A percentile compares a stretch with the other conserved stretches of the same genome.
Conservation (phyloP, 305 asterid species). For the Fraxinus paxiana region DNA sequence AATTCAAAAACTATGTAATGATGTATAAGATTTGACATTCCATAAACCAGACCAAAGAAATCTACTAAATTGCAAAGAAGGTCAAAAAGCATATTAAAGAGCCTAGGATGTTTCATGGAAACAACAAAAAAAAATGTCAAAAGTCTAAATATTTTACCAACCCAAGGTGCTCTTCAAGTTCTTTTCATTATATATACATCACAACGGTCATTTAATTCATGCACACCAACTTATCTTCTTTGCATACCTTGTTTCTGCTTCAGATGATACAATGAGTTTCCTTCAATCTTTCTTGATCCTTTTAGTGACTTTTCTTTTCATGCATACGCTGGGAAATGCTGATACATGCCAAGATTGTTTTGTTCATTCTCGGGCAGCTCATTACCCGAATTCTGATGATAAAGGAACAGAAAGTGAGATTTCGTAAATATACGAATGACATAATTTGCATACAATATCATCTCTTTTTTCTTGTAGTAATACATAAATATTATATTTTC, state of each 20-base stretch:
- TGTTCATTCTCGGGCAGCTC: conserved; percentile 59
- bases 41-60: background rate
- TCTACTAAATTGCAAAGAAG: background rate
- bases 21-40: background rate
- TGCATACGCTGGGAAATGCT: conserved; percentile 36
- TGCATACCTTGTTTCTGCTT: conserved; percentile 18
- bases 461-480: background rate
- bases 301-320: conserved; percentile 31
- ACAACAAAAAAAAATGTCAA: conserved; percentile 27
- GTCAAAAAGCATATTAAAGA: conserved; percentile 23
- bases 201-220: conserved; percentile 15
- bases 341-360: conserved; percentile 59
- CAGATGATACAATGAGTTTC: conserved; percentile 30
- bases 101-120: conserved; percentile 30
- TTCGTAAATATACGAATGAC: conserved; percentile 3
- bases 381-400: conserved; percentile 67
- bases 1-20: background rate
- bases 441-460: background rate
- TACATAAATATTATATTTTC: background rate
- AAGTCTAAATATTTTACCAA: conserved; percentile 27
- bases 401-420: conserved; percentile 74
- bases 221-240: conserved; percentile 29
- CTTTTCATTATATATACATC: conserved; percentile 47
- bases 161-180: background rate
- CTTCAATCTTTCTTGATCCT: conserved; percentile 23